Evolutionary conservation across 1,139 yeast species (phyloP), one percentile per base, ranked within the genome.

Genomic region (Zygoascus meyerae): DNA sequence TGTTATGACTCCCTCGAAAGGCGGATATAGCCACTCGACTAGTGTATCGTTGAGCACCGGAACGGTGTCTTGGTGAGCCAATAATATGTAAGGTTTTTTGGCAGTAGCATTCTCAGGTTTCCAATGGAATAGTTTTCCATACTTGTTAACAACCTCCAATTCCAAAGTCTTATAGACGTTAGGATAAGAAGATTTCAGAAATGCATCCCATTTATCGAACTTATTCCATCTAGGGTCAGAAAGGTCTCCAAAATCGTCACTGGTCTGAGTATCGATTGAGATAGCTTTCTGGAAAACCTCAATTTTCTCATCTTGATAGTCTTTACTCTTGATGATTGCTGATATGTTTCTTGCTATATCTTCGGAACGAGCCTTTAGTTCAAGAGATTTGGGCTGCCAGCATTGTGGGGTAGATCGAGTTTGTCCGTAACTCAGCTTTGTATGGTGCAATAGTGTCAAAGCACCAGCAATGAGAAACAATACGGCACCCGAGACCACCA

Each of bases 31-130:
- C 95, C 95, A 86, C 44, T 73, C 69, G 35, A 62, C 70, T 39
- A 74, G 61, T 11, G 86, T 76, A 16, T 70, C 79, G 29, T 66
- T 62, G 57, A 79, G 81, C n/a, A 85, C 84, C 0, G 95, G 95
- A 9, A 86, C 95, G 3, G 82, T 85, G 60, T 86, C 95, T 61
- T 81, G 86, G 63, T 86, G 95, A 2, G 90, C 89, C 64, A 81
- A 75, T 37, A 84, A 67, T 62, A 86, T 60, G n/a, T 81, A 54
- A 5, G 95, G 95, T 61, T 81, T 79, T 57, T 4, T 36, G 18
- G 34, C 28, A 30, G 18, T 12, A 33, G 17, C 39, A 17, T 18
- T 18, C 2, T 29, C 21, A 5, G 21, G 17, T 14, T 11, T 16
- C 42, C 42, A 38, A 11, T 11, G 10, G 18, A 29, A 38, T 12